These are phyloP conservation scores for Pleoardoris graminearum DNA, from an alignment of 2,329 filamentous ascomycete genomes.

Conservation along the genomic window DNA sequence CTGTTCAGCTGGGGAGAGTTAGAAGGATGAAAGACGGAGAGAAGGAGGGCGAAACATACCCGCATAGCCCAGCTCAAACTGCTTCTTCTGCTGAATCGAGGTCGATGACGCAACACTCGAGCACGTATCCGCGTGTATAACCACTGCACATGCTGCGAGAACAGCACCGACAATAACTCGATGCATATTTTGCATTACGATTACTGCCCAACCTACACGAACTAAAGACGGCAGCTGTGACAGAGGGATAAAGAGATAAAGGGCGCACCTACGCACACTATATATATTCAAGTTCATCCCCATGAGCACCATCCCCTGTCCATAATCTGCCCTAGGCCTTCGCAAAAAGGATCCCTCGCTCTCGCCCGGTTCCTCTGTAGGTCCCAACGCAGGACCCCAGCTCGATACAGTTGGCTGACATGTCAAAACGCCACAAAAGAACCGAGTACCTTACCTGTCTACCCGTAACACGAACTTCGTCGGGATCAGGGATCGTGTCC, in stretches of 20 bases:
- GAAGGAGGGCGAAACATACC: neutral
- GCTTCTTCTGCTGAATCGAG: constrained; percentile 16
- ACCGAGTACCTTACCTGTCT: too few species aligned
- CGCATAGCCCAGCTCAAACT: constrained; percentile 16
- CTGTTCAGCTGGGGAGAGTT: too few species aligned
- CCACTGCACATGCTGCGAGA: neutral
- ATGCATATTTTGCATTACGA: constrained; percentile 1
- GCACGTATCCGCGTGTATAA: constrained; percentile 19
- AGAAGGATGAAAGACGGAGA: too few species aligned
- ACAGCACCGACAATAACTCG: neutral
- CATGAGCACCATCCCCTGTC: too few species aligned
- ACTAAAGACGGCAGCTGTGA: neutral
- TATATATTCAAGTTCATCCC: neutral
- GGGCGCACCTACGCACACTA: neutral
- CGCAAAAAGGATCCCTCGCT: too few species aligned
- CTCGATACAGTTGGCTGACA: too few species aligned
- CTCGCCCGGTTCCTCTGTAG: too few species aligned
- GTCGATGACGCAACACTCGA: constrained; percentile 15
- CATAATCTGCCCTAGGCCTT: too few species aligned
- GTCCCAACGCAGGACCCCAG: too few species aligned
- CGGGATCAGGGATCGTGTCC: too few species aligned
- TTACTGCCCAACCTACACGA: neutral
- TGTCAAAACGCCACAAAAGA: too few species aligned
- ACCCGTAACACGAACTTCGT: too few species aligned
- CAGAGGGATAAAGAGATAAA: neutral